Evolutionary conservation across 805 yeast genomes (phyloP), one percentile per base, ranked within the genome.

Genomic region (Cyberlindnera mississippiensis): DNA sequence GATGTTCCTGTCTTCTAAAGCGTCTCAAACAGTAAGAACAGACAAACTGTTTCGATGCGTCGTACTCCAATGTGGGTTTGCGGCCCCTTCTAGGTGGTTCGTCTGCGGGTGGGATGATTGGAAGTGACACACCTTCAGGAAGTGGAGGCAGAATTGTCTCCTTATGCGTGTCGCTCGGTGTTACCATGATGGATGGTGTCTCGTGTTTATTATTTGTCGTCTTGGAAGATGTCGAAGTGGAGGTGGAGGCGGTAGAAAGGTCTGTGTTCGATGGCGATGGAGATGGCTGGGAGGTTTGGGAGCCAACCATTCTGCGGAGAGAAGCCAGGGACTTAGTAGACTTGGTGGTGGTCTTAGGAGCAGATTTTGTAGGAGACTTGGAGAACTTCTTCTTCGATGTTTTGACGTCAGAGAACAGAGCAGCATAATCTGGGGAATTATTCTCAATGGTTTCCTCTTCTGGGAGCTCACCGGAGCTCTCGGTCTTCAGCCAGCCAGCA

Each of bases 1-100:
- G 63, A 60, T 84, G 93, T 55, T 84, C 93, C 58, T 82, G 87
- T 51, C 93, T 71, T 56, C 81, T 78, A 63, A 84, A 84, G 35
- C 76, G 59, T 50, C 90, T 71, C 36, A 74, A 69, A 59, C 91
- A 83, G 53, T 70, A 73, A 26, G 74, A 75, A 59, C 90, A 83
- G 24, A 75, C 74, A 56, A 73, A 82, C 32, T 77, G 77, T 60
- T 81, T 81, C 10, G 72, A 38, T 6, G 59, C 54, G 53, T 79
- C 85, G 15, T 76, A 79, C 37, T 73, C 76, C 47, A 73, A 63
- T 32, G 80, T 74, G 18, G 83, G 85, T 58, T 80, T 80, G 31
- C 87, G 69, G 6, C 87, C 87, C 37, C 87, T 67, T 3, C 77
- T 72, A 40, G 75, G 57, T 38, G 75, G 61, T n/a, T 54, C 61